Conservation (phyloP, 2,329 filamentous ascomycete genomes). For the Aspergillus neoniger region DNA sequence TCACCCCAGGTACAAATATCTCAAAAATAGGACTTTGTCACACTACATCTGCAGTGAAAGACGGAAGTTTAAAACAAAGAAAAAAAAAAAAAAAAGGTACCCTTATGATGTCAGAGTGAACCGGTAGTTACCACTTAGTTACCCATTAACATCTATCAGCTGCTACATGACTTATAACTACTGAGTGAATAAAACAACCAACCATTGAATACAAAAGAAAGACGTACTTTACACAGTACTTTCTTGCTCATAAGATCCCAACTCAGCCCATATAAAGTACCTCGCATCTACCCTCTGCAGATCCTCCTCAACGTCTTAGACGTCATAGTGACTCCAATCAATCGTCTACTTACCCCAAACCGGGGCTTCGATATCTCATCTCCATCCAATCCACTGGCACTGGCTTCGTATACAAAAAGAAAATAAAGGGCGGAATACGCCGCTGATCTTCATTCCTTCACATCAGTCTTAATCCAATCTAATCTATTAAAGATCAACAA, state of each 20-base stretch:
- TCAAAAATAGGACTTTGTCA: no score
- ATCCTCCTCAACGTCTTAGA: slow-evolving; percentile 7
- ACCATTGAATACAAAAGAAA: no score
- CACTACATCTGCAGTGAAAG: no score
- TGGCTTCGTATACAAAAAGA: not conserved
- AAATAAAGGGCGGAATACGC: not conserved
- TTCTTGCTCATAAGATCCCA: not conserved
- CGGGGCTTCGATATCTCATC: not conserved
- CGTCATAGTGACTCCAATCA: slow-evolving; percentile 7
- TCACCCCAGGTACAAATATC: no score
- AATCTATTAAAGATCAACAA: no score
- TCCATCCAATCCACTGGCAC: not conserved
- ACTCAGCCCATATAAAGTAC: not conserved
- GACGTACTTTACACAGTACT: not conserved
- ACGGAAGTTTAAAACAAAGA: no score
- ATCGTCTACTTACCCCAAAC: not conserved
- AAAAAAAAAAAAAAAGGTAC: no score
- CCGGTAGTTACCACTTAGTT: no score
- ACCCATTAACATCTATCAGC: no score
- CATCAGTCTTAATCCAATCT: no score
- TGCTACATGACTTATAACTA: not conserved
- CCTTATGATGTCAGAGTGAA: no score
- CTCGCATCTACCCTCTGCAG: slow-evolving; percentile 57
- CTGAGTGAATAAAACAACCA: not conserved
- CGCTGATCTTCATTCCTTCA: no score